These are phyloP conservation scores for Penicillium sp. DNA, from an alignment of 2,329 filamentous ascomycete species.

Conservation along the genomic window DNA sequence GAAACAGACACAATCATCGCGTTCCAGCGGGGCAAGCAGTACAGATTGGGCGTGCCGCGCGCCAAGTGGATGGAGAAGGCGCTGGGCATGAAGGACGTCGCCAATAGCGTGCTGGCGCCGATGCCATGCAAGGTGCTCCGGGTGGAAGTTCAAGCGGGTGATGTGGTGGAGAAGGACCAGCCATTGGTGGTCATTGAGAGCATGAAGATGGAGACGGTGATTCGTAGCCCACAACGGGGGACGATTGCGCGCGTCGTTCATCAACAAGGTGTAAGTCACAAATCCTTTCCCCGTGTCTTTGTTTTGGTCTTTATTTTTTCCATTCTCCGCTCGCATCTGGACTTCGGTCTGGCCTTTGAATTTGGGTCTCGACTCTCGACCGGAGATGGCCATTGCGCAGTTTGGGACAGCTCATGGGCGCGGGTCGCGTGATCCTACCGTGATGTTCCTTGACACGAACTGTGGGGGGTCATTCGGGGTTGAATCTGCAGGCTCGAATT, in stretches of 20 bases:
- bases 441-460: not conserved
- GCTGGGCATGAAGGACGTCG: slow-evolving; percentile 75
- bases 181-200: slow-evolving; percentile 88
- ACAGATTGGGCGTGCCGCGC: slow-evolving; percentile 56
- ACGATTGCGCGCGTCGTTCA: slow-evolving; percentile 73
- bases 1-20: slow-evolving; percentile 61
- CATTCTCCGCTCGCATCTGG: slow-evolving; percentile 1
- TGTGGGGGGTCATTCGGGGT: not conserved
- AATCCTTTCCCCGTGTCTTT: not conserved
- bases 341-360: not conserved
- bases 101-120: slow-evolving; percentile 82
- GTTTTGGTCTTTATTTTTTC: slow-evolving; percentile 9
- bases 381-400: not conserved
- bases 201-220: slow-evolving; percentile 89
- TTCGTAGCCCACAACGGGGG: slow-evolving; percentile 73
- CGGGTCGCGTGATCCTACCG: not conserved
- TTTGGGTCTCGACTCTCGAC: slow-evolving; percentile 5
- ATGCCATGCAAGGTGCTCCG: slow-evolving; percentile 97
- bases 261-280: slow-evolving; percentile 67
- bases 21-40: slow-evolving; percentile 69
- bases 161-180: slow-evolving; percentile 80
- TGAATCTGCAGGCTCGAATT: not conserved
- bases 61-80: slow-evolving; percentile 87
- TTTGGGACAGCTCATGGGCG: not conserved
- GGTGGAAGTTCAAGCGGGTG: slow-evolving; percentile 82